Percentiles rank a stretch among this genome's conserved stretches.
phyloP scores from a whole-genome alignment of 352 stramenopile species.

The Peronospora belbahrii region DNA sequence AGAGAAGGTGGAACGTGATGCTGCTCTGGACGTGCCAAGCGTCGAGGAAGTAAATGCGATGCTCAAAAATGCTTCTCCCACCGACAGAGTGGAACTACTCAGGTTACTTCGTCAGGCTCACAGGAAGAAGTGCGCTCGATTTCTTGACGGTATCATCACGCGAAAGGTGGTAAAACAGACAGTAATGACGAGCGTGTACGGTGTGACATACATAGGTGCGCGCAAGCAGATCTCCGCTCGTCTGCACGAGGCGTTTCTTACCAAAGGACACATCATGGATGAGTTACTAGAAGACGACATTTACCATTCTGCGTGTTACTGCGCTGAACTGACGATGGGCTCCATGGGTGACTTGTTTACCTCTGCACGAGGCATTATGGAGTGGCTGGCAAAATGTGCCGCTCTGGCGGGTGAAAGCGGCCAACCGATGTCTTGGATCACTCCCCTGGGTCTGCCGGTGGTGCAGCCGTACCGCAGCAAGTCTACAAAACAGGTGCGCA shows the following conservation, averaged over 20 bases:
- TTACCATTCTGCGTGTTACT: conserved; percentile 86
- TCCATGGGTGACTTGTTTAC: conserved; percentile 96
- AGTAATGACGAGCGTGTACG: conserved; percentile 99
- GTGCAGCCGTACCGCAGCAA: conserved; percentile 96
- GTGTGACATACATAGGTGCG: conserved; percentile 99
- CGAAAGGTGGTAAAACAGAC: conserved; percentile 99
- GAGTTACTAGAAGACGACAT: conserved; percentile 81
- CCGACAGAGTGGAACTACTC: neutral
- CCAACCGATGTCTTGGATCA: conserved; percentile 97
- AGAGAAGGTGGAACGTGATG: conserved; percentile 66
- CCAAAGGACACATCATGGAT: conserved; percentile 67
- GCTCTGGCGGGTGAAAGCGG: conserved; percentile 65
- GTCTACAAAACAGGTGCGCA: conserved; percentile 65
- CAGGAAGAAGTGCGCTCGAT: conserved; percentile 55
- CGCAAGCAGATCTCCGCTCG: conserved; percentile 96
- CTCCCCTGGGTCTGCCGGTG: conserved; percentile 96
- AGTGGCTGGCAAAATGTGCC: conserved; percentile 67
- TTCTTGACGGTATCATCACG: conserved; percentile 69
- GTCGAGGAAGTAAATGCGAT: conserved; percentile 24
- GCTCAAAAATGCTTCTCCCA: conserved; percentile 4
- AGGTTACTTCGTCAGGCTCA: conserved; percentile 30
- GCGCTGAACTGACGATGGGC: conserved; percentile 93
- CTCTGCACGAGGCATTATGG: conserved; percentile 93
- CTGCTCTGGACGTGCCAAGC: conserved; percentile 38
- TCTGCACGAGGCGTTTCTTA: conserved; percentile 88